Evolutionary conservation across 1,139 yeast species (phyloP), one percentile per base, ranked within the genome.

Genomic region (Pichia sp.): DNA sequence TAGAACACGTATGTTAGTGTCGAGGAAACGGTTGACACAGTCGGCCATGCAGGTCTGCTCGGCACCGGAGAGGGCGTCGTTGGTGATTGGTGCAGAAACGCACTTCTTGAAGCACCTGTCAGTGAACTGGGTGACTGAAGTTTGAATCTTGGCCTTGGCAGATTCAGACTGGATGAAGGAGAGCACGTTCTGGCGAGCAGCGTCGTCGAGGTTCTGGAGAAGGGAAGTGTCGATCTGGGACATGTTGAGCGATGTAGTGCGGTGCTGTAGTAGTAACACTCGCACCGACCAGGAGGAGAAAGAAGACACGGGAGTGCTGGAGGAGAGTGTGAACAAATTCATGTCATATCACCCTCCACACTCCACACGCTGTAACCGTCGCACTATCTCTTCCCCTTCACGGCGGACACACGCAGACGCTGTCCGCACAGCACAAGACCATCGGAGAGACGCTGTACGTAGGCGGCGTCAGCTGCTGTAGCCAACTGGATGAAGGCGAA

Each of bases 91-190:
- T 30, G 50, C 56, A 33, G 72, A 64, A 41, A 86, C 71, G 59
- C 97, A 88, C 63, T 84, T 83, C 59, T 81, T 83, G 68, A 86
- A 88, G 59, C 97, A 88, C 69, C 81, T 69, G 56, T 86, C 88
- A 27, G 96, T 87, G 67, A 85, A 86, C 55, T 71, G 75, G 58
- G 86, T 94, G 45, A 86, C 81, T 25, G 93, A 74, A 68, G 76
- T 70, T 63, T 86, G 96, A 21, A 88, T 86, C 63, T 86, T 85
- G 39, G 94, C 79, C 63, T 84, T 85, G 46, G 94, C 75, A 56
- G 83, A 81, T 63, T 88, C 96, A 11, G 80, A 64, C 55, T 86
- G 94, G 36, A 87, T 66, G 64, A 85, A 87, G 45, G 71, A 68
- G 56, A 78, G 67, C 38, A 87, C 76, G 48, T 86, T 94, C 52